Evolutionary conservation across 306 rosid species (phyloP), one percentile per base, ranked within the genome.

Genomic region (Acacia confusa): DNA sequence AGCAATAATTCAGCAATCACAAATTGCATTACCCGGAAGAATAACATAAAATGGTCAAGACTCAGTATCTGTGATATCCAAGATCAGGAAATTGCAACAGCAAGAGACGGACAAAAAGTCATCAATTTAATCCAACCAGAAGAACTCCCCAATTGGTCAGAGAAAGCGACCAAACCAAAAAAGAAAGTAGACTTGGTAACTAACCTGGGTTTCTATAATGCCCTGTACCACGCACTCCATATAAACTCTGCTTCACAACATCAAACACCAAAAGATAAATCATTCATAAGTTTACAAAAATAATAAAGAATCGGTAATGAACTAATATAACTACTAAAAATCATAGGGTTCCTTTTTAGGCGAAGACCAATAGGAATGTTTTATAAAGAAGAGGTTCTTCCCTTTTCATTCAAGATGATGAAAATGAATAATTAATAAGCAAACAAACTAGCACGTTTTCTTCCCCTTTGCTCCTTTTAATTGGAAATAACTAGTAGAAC

Each of bases 221-320:
- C 97, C 98, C 79, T 95, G 97, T 82, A 92, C 97, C 75, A 95
- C 97, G 64, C 97, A 95, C 90, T 92, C 98, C 97, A 95, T 92
- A 71, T 63, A 48, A 13, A 43, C 19, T 32, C 19, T 50, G 65
- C 45, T 68, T 45, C 25, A 20, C 87, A 78, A 28, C 81, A 81
- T 68, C 24, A 60, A 34, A 83, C 52, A 61, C 53, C 17, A 86
- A 20, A 65, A 15, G 4, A 48, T 28, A 27, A 12, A 76, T 40
- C 79, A 65, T 71, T 27, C 27, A 71, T n/a, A 48, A 4, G 38
- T 34, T 55, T 57, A 34, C 9, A 64, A 69, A 69, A 75, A 34
- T 7, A 68, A 19, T 6, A 19, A 58, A 15, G 79, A 24, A 68
- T 47, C 4, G 38, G 24, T 20, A 12, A 34, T 38, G 70, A n/a